Base-by-base conservation (phyloP, 352 stramenopile genomes). In the Phytophthora sansomeana region DNA sequence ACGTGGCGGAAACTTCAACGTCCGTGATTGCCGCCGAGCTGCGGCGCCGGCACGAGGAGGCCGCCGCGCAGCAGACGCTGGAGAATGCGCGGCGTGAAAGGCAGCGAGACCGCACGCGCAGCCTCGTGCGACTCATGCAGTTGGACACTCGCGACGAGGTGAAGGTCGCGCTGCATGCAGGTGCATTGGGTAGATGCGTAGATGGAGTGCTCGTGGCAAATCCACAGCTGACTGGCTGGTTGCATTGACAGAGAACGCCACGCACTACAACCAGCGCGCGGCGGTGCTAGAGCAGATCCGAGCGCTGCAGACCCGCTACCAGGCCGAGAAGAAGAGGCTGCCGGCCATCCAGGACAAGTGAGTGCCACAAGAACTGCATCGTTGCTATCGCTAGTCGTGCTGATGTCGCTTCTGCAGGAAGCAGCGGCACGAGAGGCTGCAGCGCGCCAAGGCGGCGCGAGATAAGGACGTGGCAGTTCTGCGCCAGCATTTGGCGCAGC, bases 301-400 rank as follows among this genome's bases (percentile, higher is more conserved):
- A 7, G 46, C 35, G 8, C 38, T 87, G 44, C 76, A 88, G 33
- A 58, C 58, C 3, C 50, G 63, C 21, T 87, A 77, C 41, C 80
- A 86, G 51, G 42, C 44, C 7, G 58, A 72, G 8, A 89, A 87
- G 73, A 90, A 89, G 60, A 42, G 50, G 7, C 47, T 89, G 19
- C 56, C 79, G 14, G 30, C 17, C 1, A 72, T 90, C n/a, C 67
- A 63, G 16, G 77, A 90, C 75, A 88, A 88, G 78, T 89, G 42
- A 26, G 74, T 69, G 30, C 1, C 6, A 39, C 46, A 11, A 6
- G 42, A 6, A 30, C 13, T n/a, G n/a, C n/a, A n/a, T n/a, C n/a
- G n/a, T n/a, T n/a, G 24, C 14, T 48, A 17, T 42, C 16, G 42
- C 39, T 66, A 29, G 32, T 58, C 39, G 10, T 21, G 8, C 6